A percentile compares a stretch with the other conserved stretches of the same genome.
Conservation (phyloP, 495 filamentous ascomycete genomes). For the Aspergillus biplanus region DNA sequence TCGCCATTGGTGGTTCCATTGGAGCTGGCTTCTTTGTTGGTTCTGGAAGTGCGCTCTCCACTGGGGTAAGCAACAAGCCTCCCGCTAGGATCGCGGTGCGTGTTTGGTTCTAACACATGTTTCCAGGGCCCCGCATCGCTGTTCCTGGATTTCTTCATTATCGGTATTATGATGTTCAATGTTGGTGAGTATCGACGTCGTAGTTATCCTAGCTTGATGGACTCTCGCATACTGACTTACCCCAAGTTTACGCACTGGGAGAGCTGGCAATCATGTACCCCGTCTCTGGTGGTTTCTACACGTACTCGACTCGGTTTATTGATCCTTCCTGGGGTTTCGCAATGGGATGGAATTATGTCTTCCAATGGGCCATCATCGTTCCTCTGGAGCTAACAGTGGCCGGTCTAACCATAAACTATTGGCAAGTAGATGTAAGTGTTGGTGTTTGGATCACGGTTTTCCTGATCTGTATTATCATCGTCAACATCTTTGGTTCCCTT, state of each 20-base stretch:
- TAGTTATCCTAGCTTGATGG: not conserved
- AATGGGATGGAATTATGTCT: slow-evolving; percentile 69
- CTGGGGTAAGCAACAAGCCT: slow-evolving; percentile 13
- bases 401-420: slow-evolving; percentile 76
- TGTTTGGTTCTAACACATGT: not conserved
- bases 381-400: slow-evolving; percentile 75
- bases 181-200: slow-evolving; percentile 18
- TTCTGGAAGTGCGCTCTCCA: slow-evolving; percentile 45
- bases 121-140: slow-evolving; percentile 38
- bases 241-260: slow-evolving; percentile 63
- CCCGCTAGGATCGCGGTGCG: not conserved
- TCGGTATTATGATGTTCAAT: slow-evolving; percentile 53
- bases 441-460: slow-evolving; percentile 72
- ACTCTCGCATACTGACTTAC: not conserved
- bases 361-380: slow-evolving; percentile 66
- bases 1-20: slow-evolving; percentile 67
- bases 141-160: slow-evolving; percentile 48
- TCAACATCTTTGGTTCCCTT: slow-evolving; percentile 60
- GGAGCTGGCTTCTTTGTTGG: slow-evolving; percentile 58
- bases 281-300: slow-evolving; percentile 64
- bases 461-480: slow-evolving; percentile 37
- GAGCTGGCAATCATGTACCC: slow-evolving; percentile 74
- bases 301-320: slow-evolving; percentile 58
- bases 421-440: slow-evolving; percentile 59
- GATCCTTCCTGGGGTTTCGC: slow-evolving; percentile 61